These are phyloP conservation scores for Blastobotrys muscicola DNA, from an alignment of 805 yeast species.

Conservation along the genomic window DNA sequence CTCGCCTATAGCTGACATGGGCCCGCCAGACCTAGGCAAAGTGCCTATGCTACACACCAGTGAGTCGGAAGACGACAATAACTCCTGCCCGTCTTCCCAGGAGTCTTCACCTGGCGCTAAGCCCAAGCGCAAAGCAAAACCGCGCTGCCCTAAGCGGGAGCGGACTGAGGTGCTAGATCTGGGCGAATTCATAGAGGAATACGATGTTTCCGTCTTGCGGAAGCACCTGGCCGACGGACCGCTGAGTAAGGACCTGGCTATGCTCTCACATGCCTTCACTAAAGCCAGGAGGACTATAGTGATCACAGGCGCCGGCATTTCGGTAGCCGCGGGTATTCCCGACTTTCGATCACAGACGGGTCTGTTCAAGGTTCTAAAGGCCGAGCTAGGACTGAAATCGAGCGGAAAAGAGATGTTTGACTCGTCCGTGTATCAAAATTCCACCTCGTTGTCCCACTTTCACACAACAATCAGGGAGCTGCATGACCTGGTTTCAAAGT, in stretches of 20 bases:
- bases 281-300: constrained; percentile 53
- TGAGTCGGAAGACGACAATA: no score
- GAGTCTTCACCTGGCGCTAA: no score
- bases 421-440: constrained; percentile 61
- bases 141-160: no score
- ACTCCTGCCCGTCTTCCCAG: no score
- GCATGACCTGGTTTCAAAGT: constrained; percentile 41
- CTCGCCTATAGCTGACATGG: no score
- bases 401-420: constrained; percentile 71
- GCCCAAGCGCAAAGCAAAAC: no score
- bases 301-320: constrained; percentile 84
- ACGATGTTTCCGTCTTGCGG: no score
- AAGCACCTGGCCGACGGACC: no score
- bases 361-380: constrained; percentile 48
- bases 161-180: no score
- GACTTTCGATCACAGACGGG: constrained; percentile 71
- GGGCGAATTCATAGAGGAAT: no score
- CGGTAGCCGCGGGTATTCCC: constrained; percentile 87
- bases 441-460: constrained; percentile 50
- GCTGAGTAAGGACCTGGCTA: constrained; percentile 27
- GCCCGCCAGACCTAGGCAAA: no score
- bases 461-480: constrained; percentile 66
- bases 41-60: no score
- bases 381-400: constrained; percentile 29
- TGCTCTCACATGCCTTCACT: constrained; percentile 42